Evolutionary conservation across 768 basidiomycete genomes (phyloP).

Genomic region (Coprinopsis strossmayeri): DNA sequence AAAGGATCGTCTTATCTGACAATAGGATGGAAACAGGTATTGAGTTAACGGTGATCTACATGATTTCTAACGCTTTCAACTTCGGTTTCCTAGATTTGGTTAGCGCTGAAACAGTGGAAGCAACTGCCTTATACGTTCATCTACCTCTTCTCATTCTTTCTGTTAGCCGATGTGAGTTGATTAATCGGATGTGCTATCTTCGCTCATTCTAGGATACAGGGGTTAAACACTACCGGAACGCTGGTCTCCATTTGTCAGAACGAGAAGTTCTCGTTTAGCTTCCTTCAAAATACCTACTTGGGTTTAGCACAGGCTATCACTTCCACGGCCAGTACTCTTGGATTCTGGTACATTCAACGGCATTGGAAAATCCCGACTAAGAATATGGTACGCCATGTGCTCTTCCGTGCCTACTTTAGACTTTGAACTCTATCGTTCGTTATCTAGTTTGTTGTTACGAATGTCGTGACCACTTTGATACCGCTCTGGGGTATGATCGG

Average conservation of each 20-base stretch:
- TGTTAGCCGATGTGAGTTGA: constrained; percentile 59
- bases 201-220: no score
- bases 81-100: constrained; percentile 53
- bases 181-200: no score
- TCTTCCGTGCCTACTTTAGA: not conserved
- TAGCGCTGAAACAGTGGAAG: constrained; percentile 67
- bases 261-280: constrained; percentile 74
- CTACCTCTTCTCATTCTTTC: constrained; percentile 71
- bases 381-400: constrained; percentile 51
- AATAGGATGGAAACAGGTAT: constrained; percentile 83
- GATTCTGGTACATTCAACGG: constrained; percentile 79
- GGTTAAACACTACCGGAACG: constrained; percentile 74
- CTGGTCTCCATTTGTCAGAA: constrained; percentile 75
- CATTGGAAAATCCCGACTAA: constrained; percentile 78
- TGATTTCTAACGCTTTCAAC: constrained; percentile 18
- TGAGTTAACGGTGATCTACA: constrained; percentile 5
- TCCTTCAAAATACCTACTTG: constrained; percentile 75
- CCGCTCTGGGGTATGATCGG: constrained; percentile 86
- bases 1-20: constrained; percentile 72
- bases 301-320: constrained; percentile 72
- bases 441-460: constrained; percentile 65
- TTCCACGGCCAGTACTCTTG: constrained; percentile 64
- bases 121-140: constrained; percentile 76
- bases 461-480: constrained; percentile 68
- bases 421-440: not conserved